Percentiles rank a stretch among this genome's conserved stretches.
Evolutionary conservation across 768 basidiomycete species (phyloP).

Genomic region (Lactifluus pinguis): DNA sequence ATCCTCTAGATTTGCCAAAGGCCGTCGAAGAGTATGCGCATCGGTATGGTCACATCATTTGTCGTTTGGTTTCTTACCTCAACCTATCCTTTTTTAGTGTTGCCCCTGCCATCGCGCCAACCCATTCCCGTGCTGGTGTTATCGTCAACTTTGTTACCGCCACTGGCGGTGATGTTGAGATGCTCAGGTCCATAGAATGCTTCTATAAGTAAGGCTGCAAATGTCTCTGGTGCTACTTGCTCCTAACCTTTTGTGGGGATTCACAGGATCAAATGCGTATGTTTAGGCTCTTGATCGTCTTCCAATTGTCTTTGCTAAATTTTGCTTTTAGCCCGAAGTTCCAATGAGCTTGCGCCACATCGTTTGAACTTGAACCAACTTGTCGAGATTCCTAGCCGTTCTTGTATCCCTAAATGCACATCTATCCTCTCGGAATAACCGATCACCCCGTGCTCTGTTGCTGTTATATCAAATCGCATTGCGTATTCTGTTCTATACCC

Average conservation of each 20-base stretch:
- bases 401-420: slow-evolving; percentile 78
- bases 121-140: slow-evolving; percentile 79
- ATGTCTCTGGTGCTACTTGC: not conserved
- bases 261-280: slow-evolving; percentile 64
- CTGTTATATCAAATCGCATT: slow-evolving; percentile 41
- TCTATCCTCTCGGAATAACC: slow-evolving; percentile 23
- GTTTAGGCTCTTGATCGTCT: slow-evolving; percentile 24
- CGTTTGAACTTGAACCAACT: slow-evolving; percentile 44
- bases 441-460: slow-evolving; percentile 26
- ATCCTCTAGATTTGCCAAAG: slow-evolving; percentile 67
- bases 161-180: slow-evolving; percentile 95
- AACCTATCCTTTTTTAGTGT: slow-evolving; percentile 41
- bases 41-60: slow-evolving; percentile 41
- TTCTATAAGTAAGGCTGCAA: slow-evolving; percentile 72
- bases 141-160: slow-evolving; percentile 96
- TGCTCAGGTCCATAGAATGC: slow-evolving; percentile 97
- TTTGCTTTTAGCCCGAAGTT: slow-evolving; percentile 65
- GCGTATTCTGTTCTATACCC: slow-evolving; percentile 61
- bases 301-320: slow-evolving; percentile 17
- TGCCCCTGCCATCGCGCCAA: slow-evolving; percentile 79
- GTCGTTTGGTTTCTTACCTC: slow-evolving; percentile 10
- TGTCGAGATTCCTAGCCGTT: slow-evolving; percentile 35
- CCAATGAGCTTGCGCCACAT: slow-evolving; percentile 85
- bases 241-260: slow-evolving; percentile 3
- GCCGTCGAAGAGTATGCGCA: slow-evolving; percentile 97